Conservation (phyloP, 2,329 filamentous ascomycete species). For the Zymoseptoria brevis region DNA sequence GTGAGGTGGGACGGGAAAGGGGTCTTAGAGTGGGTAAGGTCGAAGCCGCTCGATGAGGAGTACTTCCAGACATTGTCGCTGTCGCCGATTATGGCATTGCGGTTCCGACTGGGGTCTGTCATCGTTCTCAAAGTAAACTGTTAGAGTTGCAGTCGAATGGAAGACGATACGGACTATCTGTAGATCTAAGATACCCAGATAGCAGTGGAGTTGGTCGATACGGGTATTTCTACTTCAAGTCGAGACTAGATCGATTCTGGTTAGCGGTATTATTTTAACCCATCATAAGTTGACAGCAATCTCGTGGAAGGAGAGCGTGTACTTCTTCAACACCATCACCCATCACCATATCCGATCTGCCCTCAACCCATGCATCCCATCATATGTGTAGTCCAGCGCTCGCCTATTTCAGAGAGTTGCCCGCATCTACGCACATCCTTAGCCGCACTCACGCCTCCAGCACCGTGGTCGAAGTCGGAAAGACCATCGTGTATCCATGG, state of each 20-base stretch:
- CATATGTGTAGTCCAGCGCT: too few relatives aligned
- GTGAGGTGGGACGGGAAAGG: constrained; percentile 21
- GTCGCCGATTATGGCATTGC: constrained; percentile 34
- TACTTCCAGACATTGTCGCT: constrained; percentile 40
- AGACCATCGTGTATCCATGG: too few relatives aligned
- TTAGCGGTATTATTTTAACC: neutral
- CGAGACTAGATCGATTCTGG: neutral
- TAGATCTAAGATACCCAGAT: neutral
- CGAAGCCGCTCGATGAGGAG: constrained; percentile 35
- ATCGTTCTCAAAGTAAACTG: neutral
- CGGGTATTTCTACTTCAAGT: neutral
- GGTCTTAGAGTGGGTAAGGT: constrained; percentile 37
- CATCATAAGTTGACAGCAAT: too few relatives aligned
- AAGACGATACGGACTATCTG: neutral
- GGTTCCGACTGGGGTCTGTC: neutral
- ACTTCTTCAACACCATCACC: too few relatives aligned
- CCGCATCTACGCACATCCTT: too few relatives aligned
- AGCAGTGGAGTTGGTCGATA: neutral
- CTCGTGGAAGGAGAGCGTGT: too few relatives aligned
- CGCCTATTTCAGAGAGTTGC: too few relatives aligned
- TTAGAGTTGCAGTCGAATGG: neutral
- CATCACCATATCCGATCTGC: too few relatives aligned
- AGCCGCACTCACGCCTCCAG: too few relatives aligned
- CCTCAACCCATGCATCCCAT: too few relatives aligned
- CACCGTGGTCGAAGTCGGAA: too few relatives aligned